Evolutionary conservation across 2,329 filamentous ascomycete species (phyloP).

Genomic region (Colletotrichum abscissum): DNA sequence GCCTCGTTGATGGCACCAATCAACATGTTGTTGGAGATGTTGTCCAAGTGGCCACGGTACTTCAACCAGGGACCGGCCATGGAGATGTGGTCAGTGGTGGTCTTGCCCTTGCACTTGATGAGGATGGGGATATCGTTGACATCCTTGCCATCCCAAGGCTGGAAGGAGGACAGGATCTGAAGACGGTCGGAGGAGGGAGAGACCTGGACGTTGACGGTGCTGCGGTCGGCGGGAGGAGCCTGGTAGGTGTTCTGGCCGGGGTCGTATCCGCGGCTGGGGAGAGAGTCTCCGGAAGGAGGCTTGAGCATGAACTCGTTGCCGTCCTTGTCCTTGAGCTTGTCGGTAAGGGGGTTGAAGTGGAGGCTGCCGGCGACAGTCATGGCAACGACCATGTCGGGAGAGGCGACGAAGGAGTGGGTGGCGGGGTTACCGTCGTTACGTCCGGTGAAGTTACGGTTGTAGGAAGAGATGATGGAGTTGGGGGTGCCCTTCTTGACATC

Average conservation of each 20-base stretch:
- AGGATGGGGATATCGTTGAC: slow-evolving; percentile 85
- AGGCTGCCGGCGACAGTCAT: slow-evolving; percentile 85
- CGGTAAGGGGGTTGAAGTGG: slow-evolving; percentile 94
- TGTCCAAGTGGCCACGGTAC: slow-evolving; percentile 98
- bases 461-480: slow-evolving; percentile 98
- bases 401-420: slow-evolving; percentile 93
- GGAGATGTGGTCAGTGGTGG: slow-evolving; percentile 96
- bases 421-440: slow-evolving; percentile 97
- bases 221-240: slow-evolving; percentile 86
- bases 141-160: slow-evolving; percentile 93
- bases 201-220: slow-evolving; percentile 80
- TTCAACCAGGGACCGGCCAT: slow-evolving; percentile 98
- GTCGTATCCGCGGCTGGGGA: slow-evolving; percentile 87
- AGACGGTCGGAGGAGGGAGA: slow-evolving; percentile 93
- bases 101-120: slow-evolving; percentile 97
- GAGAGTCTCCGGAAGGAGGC: slow-evolving; percentile 81
- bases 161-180: slow-evolving; percentile 88
- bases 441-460: slow-evolving; percentile 99
- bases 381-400: slow-evolving; percentile 89
- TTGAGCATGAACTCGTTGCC: slow-evolving; percentile 95
- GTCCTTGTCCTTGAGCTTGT: slow-evolving; percentile 92
- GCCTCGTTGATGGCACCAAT: slow-evolving; percentile 97
- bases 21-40: slow-evolving; percentile 99
- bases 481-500: slow-evolving; percentile 95
- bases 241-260: slow-evolving; percentile 95